A percentile compares a stretch with the other conserved stretches of the same genome.
phyloP scores from a whole-genome alignment of 495 filamentous ascomycete genomes.

The Choiromyces venosus region DNA sequence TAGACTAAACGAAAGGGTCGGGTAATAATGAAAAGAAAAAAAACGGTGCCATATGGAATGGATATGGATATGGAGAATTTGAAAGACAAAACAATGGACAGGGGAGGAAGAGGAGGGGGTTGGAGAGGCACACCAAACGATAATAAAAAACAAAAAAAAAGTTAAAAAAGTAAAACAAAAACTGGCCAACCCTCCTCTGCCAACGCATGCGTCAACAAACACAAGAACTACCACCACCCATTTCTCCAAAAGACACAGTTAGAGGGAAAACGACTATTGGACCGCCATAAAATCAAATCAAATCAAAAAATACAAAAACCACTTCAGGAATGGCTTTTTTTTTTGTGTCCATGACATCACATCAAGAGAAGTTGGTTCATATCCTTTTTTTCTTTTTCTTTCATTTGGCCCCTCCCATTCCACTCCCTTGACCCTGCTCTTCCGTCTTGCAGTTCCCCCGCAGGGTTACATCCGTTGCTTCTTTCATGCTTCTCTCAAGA shows the following conservation, averaged over 20 bases:
- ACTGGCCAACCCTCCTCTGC: conserved; percentile 31
- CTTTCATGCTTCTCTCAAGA: neutral
- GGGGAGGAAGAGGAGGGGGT: neutral
- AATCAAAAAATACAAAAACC: conserved; percentile 25
- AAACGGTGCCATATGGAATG: too few species aligned
- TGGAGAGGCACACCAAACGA: neutral
- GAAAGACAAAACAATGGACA: neutral
- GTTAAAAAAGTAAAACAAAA: conserved; percentile 26
- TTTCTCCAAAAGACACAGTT: conserved; percentile 24
- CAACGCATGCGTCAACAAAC: conserved; percentile 32
- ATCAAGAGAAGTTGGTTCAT: conserved; percentile 17
- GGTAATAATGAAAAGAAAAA: neutral
- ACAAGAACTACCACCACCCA: conserved; percentile 16
- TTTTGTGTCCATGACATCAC: conserved; percentile 33
- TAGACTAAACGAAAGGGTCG: neutral
- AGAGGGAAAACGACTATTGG: conserved; percentile 18
- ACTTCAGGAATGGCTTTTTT: conserved; percentile 8
- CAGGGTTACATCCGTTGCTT: neutral
- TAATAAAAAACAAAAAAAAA: conserved; percentile 7
- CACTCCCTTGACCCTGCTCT: neutral
- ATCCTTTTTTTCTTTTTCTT: conserved; percentile 18
- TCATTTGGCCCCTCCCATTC: neutral
- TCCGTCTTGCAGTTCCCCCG: neutral
- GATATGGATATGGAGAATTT: neutral
- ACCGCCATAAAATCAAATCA: conserved; percentile 27